Evolutionary conservation across 1,284 basidiomycete species (phyloP).

Genomic region (Xerocomus nothofagi): DNA sequence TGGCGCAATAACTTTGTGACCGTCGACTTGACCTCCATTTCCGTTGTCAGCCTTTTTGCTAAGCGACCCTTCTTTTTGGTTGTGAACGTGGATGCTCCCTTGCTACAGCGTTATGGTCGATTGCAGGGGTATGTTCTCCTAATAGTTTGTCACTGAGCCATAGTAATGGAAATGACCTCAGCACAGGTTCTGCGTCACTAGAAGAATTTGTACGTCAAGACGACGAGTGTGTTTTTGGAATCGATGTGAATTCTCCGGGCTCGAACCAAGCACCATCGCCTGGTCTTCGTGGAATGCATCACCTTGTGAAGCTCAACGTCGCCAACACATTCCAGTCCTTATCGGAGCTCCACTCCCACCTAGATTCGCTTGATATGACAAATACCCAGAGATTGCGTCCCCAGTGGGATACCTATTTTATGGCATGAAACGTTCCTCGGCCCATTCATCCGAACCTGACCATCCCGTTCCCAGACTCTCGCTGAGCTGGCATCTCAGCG

Average conservation of each 20-base stretch:
- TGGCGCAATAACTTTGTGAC: conserved; percentile 88
- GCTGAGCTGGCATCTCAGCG: conserved; percentile 85
- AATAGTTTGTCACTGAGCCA: not conserved
- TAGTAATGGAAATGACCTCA: conserved; percentile 19
- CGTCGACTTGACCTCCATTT: conserved; percentile 60
- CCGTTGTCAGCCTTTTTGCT: conserved; percentile 70
- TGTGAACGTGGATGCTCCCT: conserved; percentile 83
- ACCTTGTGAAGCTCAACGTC: conserved; percentile 65
- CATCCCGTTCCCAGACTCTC: conserved; percentile 56
- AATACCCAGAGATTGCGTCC: conserved; percentile 79
- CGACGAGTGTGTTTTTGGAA: conserved; percentile 60
- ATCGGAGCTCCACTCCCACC: conserved; percentile 56
- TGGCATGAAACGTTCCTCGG: conserved; percentile 53
- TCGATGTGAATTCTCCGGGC: conserved; percentile 2
- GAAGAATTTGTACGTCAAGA: conserved; percentile 67
- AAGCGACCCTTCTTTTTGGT: conserved; percentile 92
- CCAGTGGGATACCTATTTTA: conserved; percentile 94
- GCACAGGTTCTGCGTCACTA: conserved; percentile 44
- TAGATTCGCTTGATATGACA: conserved; percentile 68
- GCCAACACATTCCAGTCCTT: conserved; percentile 69
- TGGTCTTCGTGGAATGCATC: conserved; percentile 46
- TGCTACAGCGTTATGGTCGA: conserved; percentile 60
- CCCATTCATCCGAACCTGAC: conserved; percentile 3
- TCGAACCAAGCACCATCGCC: conserved; percentile 5
- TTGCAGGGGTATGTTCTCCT: conserved; percentile 44